Evolutionary conservation across 2,329 filamentous ascomycete genomes (phyloP), one percentile per base, ranked within the genome.

Genomic region (Stachybotrys chlorohalonatus): DNA sequence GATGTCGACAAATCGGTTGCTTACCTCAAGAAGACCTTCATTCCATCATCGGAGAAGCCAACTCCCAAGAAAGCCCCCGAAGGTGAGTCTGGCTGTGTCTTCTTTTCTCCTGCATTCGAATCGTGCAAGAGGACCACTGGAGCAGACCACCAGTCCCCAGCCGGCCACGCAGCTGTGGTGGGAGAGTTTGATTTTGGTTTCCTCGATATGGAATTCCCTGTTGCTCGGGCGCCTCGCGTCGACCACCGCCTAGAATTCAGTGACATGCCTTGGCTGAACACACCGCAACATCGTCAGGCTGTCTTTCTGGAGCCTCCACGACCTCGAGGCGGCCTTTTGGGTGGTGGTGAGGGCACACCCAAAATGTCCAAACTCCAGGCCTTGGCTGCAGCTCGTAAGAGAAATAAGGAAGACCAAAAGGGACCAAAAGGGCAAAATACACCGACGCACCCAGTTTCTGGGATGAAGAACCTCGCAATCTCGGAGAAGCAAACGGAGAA

Each of bases 311-410:
- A 85, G 47, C 82, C 69, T 56, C 58, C 62, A 15, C 80, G 42
- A 58, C 84, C 80, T 53, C 75, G 73, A 51, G 81, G 85, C 16
- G 87, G 90, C 2, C 76, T 99, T 0, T 71, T 96, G 2, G 95
- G 94, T 32, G 95, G 94, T 39, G 79, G 83, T 2, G 80, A 82
- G 51, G 73, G 73, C 11, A 65, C 74, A n/a, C 79, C 82, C 3
- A 94, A 92, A 65, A 79, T 89, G 70, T 95, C 93, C 6, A 99
- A 99, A 65, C 76, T 99, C 49, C 93, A 95, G 63, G 90, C 90
- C 51, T 75, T 99, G 47, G 92, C 93, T 52, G 90, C 90, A 39
- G 87, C 89, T 53, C 81, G 91, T 31, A 92, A 91, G 68, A 92
- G 89, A 71, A 95, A 91, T 69, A 85, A 84, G 13, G 85, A 84